Base-by-base conservation (phyloP, 2,329 filamentous ascomycete genomes). In the Cladophialophora yegresii region DNA sequence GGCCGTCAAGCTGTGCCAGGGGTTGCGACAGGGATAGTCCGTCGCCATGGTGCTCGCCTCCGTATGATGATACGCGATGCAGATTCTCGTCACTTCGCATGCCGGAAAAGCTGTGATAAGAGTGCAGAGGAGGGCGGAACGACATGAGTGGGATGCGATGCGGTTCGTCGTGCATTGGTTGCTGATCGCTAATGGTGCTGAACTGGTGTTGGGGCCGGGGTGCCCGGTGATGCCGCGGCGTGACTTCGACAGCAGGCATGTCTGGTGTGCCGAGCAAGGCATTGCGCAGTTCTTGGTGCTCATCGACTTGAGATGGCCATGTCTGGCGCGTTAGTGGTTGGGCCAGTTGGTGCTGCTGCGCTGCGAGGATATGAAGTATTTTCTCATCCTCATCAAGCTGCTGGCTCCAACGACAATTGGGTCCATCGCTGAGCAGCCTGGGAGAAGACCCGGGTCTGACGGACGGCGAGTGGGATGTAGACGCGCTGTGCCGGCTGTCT, bases 61-160 rank as follows among this genome's bases (percentile, higher is more conserved):
- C 28, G 26, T 32, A 54, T 4, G 28, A 54, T 4, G 28, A 5
- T 10, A 33, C 8, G 28, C 28, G 26, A 30, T 58, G 36, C 22
- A 23, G 23, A 30, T 40, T 22, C 20, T 45, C 36, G 20, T 30
- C 59, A 28, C 32, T 55, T 23, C 59, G 23, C 16, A 62, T 23
- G 22, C 54, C 56, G 8, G 58, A 54, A 20, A 65, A 65, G 45
- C 59, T 62, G 56, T 65, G 63, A 50, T 65, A 60, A 1, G 58
- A 54, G 6, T 62, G 63, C 49, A 65, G 22, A 22, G 36, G 32
- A 13, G 63, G 63, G 12, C 63, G 55, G 16, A 61, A 47, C 13
- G 60, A 23, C 36, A 62, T 43, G 51, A 49, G 63, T 4, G 49
- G 57, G 13, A 32, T 40, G 54, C 63, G 58, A 13, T 51, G 63